phyloP scores from a whole-genome alignment of 345 rosid species.

The Balakata baccata region DNA sequence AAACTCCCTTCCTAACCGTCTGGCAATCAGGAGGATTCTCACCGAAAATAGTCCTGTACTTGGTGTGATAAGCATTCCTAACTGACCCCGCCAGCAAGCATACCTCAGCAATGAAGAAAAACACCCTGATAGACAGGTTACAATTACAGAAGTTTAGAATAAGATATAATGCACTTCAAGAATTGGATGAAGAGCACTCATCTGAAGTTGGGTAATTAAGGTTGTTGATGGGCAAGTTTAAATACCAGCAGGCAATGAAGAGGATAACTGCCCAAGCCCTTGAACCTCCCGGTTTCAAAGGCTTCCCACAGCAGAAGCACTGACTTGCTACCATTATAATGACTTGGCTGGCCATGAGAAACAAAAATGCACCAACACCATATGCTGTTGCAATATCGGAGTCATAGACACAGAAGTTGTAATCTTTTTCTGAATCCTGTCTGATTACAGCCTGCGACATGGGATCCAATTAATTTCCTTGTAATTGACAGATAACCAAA shows the following conservation, averaged over 20 bases:
- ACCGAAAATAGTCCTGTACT: constrained; percentile 61
- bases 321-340: constrained; percentile 81
- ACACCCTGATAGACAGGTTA: constrained; percentile 17
- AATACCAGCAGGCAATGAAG: constrained; percentile 83
- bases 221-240: background rate
- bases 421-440: constrained; percentile 46
- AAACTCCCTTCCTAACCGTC: constrained; percentile 82
- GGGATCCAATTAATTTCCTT: background rate
- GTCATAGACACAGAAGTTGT: constrained; percentile 68
- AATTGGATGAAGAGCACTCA: background rate
- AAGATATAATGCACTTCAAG: background rate
- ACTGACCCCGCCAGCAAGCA: constrained; percentile 86
- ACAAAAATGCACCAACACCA: constrained; percentile 78
- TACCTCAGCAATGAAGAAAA: constrained; percentile 73
- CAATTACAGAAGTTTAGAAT: constrained; percentile 1
- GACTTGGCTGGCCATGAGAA: constrained; percentile 67
- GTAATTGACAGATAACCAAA: background rate
- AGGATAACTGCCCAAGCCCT: constrained; percentile 83
- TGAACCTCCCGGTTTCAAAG: constrained; percentile 76
- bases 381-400: constrained; percentile 81
- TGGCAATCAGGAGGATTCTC: constrained; percentile 70
- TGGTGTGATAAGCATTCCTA: constrained; percentile 86
- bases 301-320: constrained; percentile 91
- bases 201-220: background rate
- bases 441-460: constrained; percentile 53